These are phyloP conservation scores for Leishmania aethiopica DNA, from an alignment of 208 protist genomes.

Conservation along the genomic window DNA sequence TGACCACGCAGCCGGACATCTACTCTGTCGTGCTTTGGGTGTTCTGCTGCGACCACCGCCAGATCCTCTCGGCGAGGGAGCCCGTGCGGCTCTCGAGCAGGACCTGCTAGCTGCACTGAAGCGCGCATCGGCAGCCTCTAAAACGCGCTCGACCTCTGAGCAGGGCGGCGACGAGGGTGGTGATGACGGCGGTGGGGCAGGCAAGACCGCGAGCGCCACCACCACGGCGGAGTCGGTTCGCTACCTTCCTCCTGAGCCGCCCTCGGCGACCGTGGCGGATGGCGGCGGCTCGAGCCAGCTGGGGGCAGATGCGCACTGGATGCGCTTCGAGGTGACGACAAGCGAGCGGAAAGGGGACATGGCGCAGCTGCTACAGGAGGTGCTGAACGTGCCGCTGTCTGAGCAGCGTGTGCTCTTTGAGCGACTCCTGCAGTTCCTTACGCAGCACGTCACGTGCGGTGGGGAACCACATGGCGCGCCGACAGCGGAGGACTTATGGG, in stretches of 20 bases:
- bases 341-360: conserved; percentile 35
- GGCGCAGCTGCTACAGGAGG: conserved; percentile 46
- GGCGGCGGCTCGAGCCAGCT: not conserved
- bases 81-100: conserved; percentile 42
- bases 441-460: conserved; percentile 6
- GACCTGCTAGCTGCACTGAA: conserved; percentile 51
- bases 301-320: conserved; percentile 21
- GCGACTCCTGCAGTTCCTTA: conserved; percentile 26
- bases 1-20: conserved; percentile 61
- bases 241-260: conserved; percentile 22
- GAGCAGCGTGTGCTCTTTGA: conserved; percentile 26
- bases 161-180: conserved; percentile 11
- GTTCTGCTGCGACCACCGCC: conserved; percentile 28
- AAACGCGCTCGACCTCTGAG: not conserved
- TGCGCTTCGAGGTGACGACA: conserved; percentile 37
- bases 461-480: not conserved
- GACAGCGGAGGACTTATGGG: conserved; percentile 17
- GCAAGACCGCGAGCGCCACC: not conserved
- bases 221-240: conserved; percentile 25
- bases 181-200: not conserved
- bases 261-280: not conserved
- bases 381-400: conserved; percentile 30
- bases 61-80: conserved; percentile 19
- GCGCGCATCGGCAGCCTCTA: conserved; percentile 3
- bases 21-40: conserved; percentile 60